phyloP scores from a whole-genome alignment of 179 eudicot genomes.

The Kewa caespitosa region DNA sequence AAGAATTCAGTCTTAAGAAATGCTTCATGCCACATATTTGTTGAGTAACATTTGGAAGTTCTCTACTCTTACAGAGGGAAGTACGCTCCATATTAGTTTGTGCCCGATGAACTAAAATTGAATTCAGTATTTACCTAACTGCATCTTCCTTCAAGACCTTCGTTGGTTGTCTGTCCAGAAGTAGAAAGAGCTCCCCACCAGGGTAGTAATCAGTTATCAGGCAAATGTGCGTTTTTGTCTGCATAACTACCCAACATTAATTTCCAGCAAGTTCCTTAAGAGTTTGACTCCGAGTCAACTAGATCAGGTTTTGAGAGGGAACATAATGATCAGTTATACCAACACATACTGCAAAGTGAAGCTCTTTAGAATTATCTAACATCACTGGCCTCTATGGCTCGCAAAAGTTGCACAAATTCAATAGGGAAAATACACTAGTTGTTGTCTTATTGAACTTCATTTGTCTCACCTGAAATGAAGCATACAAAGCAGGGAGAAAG shows the following conservation, averaged over 20 bases:
- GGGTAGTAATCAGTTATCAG: slow-evolving; percentile 89
- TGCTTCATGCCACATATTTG: not conserved
- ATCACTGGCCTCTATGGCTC: not conserved
- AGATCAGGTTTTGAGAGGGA: not conserved
- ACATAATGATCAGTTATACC: not conserved
- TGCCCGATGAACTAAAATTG: not conserved
- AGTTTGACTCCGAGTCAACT: not conserved
- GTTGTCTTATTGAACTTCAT: not conserved
- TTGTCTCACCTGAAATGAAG: slow-evolving; percentile 92
- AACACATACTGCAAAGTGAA: not conserved
- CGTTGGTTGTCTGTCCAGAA: slow-evolving; percentile 77
- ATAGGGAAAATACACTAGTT: not conserved
- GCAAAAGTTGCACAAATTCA: not conserved
- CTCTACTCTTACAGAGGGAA: not conserved
- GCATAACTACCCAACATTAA: slow-evolving; percentile 32
- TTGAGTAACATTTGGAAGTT: not conserved
- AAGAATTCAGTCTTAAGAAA: slow-evolving; percentile 1
- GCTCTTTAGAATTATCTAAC: not conserved
- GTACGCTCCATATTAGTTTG: not conserved
- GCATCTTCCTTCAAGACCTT: slow-evolving; percentile 95
- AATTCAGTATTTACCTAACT: slow-evolving; percentile 71
- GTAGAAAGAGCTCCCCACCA: slow-evolving; percentile 94
- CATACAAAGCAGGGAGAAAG: slow-evolving; percentile 97
- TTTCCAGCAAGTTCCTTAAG: slow-evolving; percentile 2
- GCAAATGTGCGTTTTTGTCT: slow-evolving; percentile 93